A percentile compares a stretch with the other conserved stretches of the same genome.
These are phyloP conservation scores for Globisporangium emineosum DNA, from an alignment of 352 stramenopile species.

Conservation along the genomic window DNA sequence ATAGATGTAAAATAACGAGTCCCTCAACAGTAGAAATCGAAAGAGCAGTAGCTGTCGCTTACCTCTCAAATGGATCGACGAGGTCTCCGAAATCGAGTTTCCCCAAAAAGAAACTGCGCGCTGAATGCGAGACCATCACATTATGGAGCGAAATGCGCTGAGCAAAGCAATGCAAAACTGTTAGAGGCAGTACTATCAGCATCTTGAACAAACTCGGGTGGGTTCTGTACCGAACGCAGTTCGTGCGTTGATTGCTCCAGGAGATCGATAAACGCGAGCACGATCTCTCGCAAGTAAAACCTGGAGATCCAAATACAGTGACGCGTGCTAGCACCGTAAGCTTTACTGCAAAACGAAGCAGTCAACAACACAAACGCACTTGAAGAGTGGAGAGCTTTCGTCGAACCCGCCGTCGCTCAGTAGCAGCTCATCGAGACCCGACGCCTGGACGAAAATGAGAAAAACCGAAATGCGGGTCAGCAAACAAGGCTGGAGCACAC, in stretches of 20 bases:
- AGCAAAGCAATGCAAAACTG: neutral
- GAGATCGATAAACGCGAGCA: constrained; percentile 27
- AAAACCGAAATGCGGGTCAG: neutral
- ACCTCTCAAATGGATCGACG: constrained; percentile 9
- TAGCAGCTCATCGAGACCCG: constrained; percentile 2
- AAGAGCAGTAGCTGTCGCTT: neutral
- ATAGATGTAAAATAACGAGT: neutral
- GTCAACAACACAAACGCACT: neutral
- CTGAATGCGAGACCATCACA: constrained; percentile 6
- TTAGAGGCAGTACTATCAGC: neutral
- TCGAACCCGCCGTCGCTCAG: constrained; percentile 4
- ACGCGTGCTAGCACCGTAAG: too few relatives aligned
- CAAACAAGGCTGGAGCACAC: neutral
- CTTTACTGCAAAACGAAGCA: too few relatives aligned
- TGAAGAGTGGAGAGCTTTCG: constrained; percentile 7
- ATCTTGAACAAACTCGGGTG: neutral
- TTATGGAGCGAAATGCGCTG: constrained; percentile 5
- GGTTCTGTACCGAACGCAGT: constrained; percentile 12
- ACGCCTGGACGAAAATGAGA: neutral
- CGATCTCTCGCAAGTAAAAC: constrained; percentile 19
- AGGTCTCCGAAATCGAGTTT: constrained; percentile 9
- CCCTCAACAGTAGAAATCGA: neutral
- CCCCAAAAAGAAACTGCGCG: neutral
- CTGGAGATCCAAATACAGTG: too few relatives aligned
- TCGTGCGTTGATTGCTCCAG: constrained; percentile 27